Evolutionary conservation across 371 early-diverging fungal genomes (phyloP).

Genomic region (Mortierella sp.): DNA sequence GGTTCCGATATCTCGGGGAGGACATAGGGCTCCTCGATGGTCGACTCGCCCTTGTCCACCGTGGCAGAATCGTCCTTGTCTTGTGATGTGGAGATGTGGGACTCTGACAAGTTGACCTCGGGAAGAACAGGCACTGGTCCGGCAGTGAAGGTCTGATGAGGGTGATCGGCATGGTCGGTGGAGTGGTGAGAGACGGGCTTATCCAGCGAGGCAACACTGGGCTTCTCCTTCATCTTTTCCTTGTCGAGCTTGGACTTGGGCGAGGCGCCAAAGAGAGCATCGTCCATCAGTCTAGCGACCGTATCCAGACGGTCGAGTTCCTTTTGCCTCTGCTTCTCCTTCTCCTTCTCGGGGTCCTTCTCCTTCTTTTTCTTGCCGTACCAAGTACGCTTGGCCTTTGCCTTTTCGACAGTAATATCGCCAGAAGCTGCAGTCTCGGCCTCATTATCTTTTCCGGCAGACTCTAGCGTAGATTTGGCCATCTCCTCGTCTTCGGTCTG

Average conservation of each 20-base stretch:
- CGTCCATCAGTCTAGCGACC: conserved; percentile 49
- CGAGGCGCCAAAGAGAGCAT: conserved; percentile 45
- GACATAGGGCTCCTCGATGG: background rate
- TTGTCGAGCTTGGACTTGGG: conserved; percentile 17
- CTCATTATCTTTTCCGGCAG: background rate
- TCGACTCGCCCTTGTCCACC: background rate
- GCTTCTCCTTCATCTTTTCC: conserved; percentile 18
- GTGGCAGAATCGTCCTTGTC: background rate
- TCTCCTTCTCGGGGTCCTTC: conserved; percentile 32
- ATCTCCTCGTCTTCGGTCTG: background rate
- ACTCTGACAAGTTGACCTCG: background rate
- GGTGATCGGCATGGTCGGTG: background rate
- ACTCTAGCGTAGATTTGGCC: conserved; percentile 1
- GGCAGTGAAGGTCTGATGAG: background rate
- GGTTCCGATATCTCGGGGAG: conserved; percentile 9
- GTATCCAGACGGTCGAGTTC: conserved; percentile 25
- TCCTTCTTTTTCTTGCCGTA: conserved; percentile 56
- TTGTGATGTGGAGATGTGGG: background rate
- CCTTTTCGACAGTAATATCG: conserved; percentile 18
- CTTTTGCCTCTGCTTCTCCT: conserved; percentile 22
- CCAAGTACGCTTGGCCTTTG: conserved; percentile 51
- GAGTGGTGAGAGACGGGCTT: background rate
- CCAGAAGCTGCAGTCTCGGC: background rate
- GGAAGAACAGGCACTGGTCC: background rate
- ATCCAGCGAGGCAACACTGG: conserved; percentile 11